Percentiles rank a stretch among this genome's conserved stretches.
phyloP scores from a whole-genome alignment of 1,284 basidiomycete genomes.

The Irpex rosettiformis region DNA sequence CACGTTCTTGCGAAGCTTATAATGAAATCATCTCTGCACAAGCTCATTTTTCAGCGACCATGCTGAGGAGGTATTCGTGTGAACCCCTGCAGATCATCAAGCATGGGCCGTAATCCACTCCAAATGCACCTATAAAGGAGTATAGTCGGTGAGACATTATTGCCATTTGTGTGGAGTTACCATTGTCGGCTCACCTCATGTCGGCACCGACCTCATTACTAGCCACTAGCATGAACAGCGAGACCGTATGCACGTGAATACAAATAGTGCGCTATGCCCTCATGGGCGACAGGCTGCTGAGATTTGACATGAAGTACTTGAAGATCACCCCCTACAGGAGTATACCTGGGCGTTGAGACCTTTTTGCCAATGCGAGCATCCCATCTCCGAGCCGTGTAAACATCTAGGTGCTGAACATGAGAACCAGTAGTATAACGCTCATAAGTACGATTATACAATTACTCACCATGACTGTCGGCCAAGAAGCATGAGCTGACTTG shows the following conservation, averaged over 20 bases:
- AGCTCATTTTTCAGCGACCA: not conserved
- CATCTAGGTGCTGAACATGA: not conserved
- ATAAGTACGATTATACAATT: no score
- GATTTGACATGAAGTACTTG: not conserved
- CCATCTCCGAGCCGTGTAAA: no score
- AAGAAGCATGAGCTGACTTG: no score
- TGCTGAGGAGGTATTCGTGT: not conserved
- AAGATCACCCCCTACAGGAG: not conserved
- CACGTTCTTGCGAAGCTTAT: not conserved
- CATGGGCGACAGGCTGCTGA: not conserved
- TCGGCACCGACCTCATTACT: not conserved
- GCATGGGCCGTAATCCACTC: not conserved
- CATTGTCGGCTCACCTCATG: not conserved
- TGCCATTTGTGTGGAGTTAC: not conserved
- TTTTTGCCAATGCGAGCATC: no score
- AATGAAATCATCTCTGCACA: slow-evolving; percentile 1
- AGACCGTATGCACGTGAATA: not conserved
- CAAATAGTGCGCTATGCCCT: not conserved
- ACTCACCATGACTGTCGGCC: no score
- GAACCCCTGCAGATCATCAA: not conserved
- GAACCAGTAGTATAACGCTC: not conserved
- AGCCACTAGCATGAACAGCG: not conserved
- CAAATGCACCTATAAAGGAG: not conserved
- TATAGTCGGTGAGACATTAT: not conserved
- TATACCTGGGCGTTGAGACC: not conserved